A percentile compares a stretch with the other conserved stretches of the same genome.
Conservation (phyloP, 371 early-diverging fungal genomes). For the Choanephora cucurbitarum region DNA sequence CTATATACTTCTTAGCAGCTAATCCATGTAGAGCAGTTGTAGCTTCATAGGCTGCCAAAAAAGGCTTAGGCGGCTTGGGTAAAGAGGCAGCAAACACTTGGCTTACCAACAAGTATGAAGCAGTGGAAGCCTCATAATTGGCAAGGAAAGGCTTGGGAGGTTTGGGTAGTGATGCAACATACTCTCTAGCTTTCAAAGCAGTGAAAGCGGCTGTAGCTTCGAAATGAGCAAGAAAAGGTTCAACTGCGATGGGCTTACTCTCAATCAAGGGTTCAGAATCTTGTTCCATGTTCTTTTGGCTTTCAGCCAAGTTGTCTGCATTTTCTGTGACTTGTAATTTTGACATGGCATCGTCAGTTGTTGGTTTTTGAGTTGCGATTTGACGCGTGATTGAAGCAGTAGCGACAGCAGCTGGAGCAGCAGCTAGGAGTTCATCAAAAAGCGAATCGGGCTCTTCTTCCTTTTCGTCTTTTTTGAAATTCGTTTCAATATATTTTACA, state of each 20-base stretch:
- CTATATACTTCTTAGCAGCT: not conserved
- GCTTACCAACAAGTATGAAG: not conserved
- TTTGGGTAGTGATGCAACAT: not conserved
- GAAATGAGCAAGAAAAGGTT: constrained; percentile 3
- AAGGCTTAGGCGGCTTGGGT: constrained; percentile 2
- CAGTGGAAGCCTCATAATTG: constrained; percentile 2
- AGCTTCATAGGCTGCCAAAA: constrained; percentile 3
- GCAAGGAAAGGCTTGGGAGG: constrained; percentile 13
- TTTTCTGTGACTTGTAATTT: not conserved
- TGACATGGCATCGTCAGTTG: not conserved
- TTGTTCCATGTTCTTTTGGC: not conserved
- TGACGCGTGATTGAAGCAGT: not conserved
- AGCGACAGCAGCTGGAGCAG: not conserved
- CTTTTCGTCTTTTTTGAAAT: not conserved
- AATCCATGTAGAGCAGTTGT: not conserved
- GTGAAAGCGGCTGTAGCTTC: constrained; percentile 4
- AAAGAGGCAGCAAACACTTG: not conserved
- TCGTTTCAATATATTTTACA: not conserved
- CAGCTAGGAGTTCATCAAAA: not conserved
- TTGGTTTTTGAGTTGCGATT: not conserved
- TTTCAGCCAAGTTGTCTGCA: not conserved
- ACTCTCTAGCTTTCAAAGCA: not conserved
- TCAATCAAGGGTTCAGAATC: not conserved
- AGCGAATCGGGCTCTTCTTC: not conserved
- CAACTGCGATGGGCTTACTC: not conserved